Evolutionary conservation across 2,329 filamentous ascomycete genomes (phyloP).

Genomic region (Colletotrichum higginsianum): DNA sequence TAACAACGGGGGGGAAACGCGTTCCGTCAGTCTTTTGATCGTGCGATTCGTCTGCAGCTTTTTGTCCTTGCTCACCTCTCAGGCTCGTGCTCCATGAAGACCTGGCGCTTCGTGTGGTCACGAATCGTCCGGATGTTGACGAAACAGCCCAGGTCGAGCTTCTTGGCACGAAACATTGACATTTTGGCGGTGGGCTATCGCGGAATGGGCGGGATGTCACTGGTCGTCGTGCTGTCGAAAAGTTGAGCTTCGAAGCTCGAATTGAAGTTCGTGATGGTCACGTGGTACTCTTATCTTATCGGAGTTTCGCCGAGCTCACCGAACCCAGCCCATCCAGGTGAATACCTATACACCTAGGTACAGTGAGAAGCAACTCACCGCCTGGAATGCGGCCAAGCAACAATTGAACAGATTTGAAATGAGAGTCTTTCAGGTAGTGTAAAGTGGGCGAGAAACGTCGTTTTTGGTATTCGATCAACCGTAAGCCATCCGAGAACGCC

Average conservation of each 20-base stretch:
- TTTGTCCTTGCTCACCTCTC: slow-evolving; percentile 75
- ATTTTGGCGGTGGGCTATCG: slow-evolving; percentile 62
- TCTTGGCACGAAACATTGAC: slow-evolving; percentile 91
- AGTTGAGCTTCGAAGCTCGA: slow-evolving; percentile 26
- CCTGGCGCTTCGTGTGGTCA: slow-evolving; percentile 97
- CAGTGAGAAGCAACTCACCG: not conserved
- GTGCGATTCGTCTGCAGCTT: not conserved
- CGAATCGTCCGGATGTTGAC: slow-evolving; percentile 90
- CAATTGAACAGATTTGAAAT: not conserved
- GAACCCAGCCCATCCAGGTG: not conserved
- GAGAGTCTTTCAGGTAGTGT: too few species aligned
- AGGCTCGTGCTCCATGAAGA: slow-evolving; percentile 87
- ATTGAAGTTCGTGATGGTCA: slow-evolving; percentile 18
- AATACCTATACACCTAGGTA: too few species aligned
- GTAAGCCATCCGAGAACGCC: slow-evolving; percentile 33
- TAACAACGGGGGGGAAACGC: slow-evolving; percentile 53
- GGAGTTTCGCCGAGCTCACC: slow-evolving; percentile 7
- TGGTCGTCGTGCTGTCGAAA: slow-evolving; percentile 8
- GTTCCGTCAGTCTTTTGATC: slow-evolving; percentile 1
- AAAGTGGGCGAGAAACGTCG: not conserved
- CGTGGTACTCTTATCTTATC: slow-evolving; percentile 22
- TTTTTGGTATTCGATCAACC: slow-evolving; percentile 39
- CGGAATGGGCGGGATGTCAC: slow-evolving; percentile 14
- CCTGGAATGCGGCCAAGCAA: not conserved
- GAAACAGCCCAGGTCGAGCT: slow-evolving; percentile 89